Evolutionary conservation across 106 monocot genomes (phyloP).

Genomic region (Dioscorea dumetorum): DNA sequence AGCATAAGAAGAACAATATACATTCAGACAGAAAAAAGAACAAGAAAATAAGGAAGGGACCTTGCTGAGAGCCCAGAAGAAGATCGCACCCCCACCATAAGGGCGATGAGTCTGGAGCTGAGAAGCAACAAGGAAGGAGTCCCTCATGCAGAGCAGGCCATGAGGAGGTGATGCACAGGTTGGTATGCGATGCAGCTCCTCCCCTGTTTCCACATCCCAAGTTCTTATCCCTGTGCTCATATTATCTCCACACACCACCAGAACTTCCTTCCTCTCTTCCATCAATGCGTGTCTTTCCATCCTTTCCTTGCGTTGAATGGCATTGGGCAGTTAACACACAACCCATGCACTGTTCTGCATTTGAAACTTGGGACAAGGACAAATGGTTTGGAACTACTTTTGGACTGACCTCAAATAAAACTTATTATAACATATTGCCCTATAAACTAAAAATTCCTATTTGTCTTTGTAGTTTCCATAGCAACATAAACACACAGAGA

Average conservation of each 20-base stretch:
- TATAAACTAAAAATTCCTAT: too few species aligned
- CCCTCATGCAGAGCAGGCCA: slow-evolving; percentile 15
- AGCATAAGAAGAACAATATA: neutral
- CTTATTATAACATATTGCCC: too few species aligned
- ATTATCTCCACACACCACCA: slow-evolving; percentile 17
- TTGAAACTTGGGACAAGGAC: too few species aligned
- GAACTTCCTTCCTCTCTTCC: slow-evolving; percentile 5
- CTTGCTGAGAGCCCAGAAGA: slow-evolving; percentile 29
- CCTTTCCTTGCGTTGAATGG: too few species aligned
- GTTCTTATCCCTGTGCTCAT: slow-evolving; percentile 17
- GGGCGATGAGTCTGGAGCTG: slow-evolving; percentile 16
- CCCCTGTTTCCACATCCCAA: slow-evolving; percentile 9
- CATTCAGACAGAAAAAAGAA: too few species aligned
- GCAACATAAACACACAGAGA: too few species aligned
- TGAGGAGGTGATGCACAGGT: slow-evolving; percentile 18
- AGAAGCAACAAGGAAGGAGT: slow-evolving; percentile 14
- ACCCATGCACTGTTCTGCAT: too few species aligned
- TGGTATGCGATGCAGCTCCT: slow-evolving; percentile 9
- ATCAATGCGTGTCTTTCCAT: too few species aligned
- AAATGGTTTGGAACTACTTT: too few species aligned
- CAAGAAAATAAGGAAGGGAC: neutral
- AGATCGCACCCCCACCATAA: slow-evolving; percentile 24
- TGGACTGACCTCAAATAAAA: too few species aligned
- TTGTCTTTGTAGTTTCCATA: too few species aligned
- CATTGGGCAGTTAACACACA: too few species aligned